A percentile compares a stretch with the other conserved stretches of the same genome.
These are phyloP conservation scores for Hordeum vulgare DNA, from an alignment of 176 grass and related monocot genomes.

Conservation along the genomic window MorexV3_pseudomolecules_assembly NC_058519.1:558217481-558217980, in stretches of 20 bases:
- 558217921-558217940: slow-evolving; percentile 14
- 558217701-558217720: background rate
- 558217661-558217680: background rate
- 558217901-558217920: slow-evolving; percentile 6
- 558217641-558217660: background rate
- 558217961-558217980: slow-evolving; percentile 25
- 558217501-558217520: background rate
- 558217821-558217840: slow-evolving; percentile 41
- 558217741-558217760: slow-evolving; percentile 17
- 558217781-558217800: slow-evolving; percentile 74
- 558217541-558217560: background rate
- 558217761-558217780: slow-evolving; percentile 58
- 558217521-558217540: background rate
- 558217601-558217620: background rate
- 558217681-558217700: too few relatives aligned
- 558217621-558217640: background rate
- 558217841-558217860: slow-evolving; percentile 28
- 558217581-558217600: background rate
- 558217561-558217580: background rate
- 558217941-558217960: slow-evolving; percentile 8
- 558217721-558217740: slow-evolving; percentile 27
- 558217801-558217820: slow-evolving; percentile 62
- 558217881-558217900: slow-evolving; percentile 41
- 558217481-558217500: background rate
- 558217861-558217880: slow-evolving; percentile 23